A percentile compares a stretch with the other conserved stretches of the same genome.
phyloP scores from a whole-genome alignment of 176 grass and related monocot species.

The Bothriochloa decipiens region DNA sequence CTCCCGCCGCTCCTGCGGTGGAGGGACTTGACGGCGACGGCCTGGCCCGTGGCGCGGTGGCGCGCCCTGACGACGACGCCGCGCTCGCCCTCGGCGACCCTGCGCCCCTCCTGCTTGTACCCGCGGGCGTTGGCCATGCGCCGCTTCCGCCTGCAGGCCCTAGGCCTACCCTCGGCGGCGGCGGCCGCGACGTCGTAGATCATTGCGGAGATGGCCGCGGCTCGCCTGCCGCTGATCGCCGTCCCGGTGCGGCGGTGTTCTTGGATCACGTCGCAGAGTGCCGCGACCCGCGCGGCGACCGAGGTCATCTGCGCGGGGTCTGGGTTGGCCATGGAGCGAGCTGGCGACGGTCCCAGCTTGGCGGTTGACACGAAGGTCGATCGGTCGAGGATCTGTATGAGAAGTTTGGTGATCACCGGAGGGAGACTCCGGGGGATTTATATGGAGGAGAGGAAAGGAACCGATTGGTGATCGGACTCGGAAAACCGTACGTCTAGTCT shows the following conservation, averaged over 20 bases:
- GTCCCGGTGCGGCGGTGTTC: not conserved
- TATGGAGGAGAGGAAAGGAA: not conserved
- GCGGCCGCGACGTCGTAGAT: not conserved
- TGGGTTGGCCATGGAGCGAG: not conserved
- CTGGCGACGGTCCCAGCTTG: not conserved
- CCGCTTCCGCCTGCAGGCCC: not conserved
- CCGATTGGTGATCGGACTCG: not conserved
- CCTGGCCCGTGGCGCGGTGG: not conserved
- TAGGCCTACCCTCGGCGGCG: not conserved
- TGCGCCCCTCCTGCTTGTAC: not conserved
- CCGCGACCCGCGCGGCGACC: not conserved
- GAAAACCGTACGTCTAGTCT: not conserved
- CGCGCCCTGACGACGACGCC: not conserved
- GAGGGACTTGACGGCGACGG: not conserved
- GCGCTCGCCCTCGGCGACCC: not conserved
- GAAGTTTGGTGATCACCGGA: not conserved
- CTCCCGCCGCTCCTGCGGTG: not conserved
- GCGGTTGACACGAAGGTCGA: not conserved
- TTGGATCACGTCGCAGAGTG: not conserved
- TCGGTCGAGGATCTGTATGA: not conserved
- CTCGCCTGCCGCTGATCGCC: not conserved
- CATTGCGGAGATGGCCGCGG: not conserved
- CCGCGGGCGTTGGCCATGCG: not conserved
- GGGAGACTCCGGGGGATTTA: not conserved
- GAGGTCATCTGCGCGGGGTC: not conserved